Evolutionary conservation across 179 eudicot genomes (phyloP).

Genomic region (Spinacia oleracea): DNA sequence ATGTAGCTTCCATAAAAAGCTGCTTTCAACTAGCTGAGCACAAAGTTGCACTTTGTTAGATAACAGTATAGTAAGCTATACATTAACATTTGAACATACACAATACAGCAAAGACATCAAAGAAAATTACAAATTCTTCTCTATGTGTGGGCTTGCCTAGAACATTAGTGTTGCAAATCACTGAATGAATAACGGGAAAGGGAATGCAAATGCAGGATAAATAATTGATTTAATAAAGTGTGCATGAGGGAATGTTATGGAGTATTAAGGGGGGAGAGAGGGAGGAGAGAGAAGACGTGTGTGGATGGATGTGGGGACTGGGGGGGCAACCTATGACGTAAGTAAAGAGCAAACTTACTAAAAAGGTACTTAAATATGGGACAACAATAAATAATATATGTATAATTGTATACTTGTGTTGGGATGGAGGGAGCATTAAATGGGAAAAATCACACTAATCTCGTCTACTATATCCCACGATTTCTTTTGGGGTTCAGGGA

Average conservation of each 20-base stretch:
- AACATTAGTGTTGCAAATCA: not conserved
- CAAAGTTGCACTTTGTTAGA: slow-evolving; percentile 18
- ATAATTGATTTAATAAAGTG: too few relatives aligned
- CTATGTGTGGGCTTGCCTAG: not conserved
- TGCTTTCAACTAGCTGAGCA: slow-evolving; percentile 80
- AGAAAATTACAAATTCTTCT: not conserved
- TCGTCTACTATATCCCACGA: too few relatives aligned
- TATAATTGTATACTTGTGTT: not conserved
- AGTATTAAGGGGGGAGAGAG: not conserved
- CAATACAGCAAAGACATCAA: not conserved
- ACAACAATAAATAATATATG: not conserved
- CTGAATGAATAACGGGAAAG: too few relatives aligned
- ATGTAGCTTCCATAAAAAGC: slow-evolving; percentile 61
- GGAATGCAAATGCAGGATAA: too few relatives aligned
- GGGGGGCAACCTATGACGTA: too few relatives aligned
- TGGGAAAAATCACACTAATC: too few relatives aligned
- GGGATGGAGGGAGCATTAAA: not conserved
- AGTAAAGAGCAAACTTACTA: not conserved
- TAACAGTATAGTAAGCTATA: not conserved
- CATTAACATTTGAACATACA: not conserved
- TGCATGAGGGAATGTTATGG: too few relatives aligned
- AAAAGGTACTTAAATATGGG: not conserved
- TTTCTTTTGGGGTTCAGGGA: too few relatives aligned
- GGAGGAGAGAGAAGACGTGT: not conserved
- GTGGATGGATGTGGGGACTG: too few relatives aligned